Base-by-base conservation (phyloP, 2,329 filamentous ascomycete species). In the Cladobotryum protrusum region DNA sequence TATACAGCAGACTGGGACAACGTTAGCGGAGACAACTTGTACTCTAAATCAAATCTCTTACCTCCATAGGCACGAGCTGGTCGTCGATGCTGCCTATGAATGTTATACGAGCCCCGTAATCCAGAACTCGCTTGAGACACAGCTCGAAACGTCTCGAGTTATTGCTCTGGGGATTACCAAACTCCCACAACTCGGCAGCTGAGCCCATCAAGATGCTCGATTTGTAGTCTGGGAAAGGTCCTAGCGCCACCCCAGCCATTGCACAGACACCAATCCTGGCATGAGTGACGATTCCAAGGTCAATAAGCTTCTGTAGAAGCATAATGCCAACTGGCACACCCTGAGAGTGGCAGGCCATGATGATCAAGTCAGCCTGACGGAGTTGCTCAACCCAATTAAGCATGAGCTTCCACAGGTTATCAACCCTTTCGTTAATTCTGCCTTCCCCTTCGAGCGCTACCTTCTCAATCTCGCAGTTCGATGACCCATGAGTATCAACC, bases 81-180 rank as follows among this genome's bases (percentile, higher is more conserved):
- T 99, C 93, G 65, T 99, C 93, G 46, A 99, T 95, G 67, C 91
- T 96, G 48, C 92, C 92, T 52, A 95, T 78, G 64, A 91, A 96
- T 0, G 90, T 87, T 44, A 97, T 81, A 37, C 89, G 82, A 13
- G 88, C 88, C 12, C 91, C 90, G 59, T 89, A 86, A 14, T 84
- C 78, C 6, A 99, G 73, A 2, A 86, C 85, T 9, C 80, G 79
- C 60, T 86, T 83, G 3, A 97, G 71, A 0, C 90, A 83, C 24
- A 82, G 75, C 59, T 89, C 83, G 57, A 96, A 95, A 57, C 87
- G 82, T 60, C 86, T 85, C 1, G 89, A 92, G 12, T 96, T 87
- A 47, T 82, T 78, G 63, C 89, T 96, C 49, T 86, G 80, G 0
- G 87, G 82, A 55, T 91, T 82, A 14, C 85, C 86, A 70, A 99